A percentile compares a stretch with the other conserved stretches of the same genome.
phyloP scores from a whole-genome alignment of 2,329 filamentous ascomycete species.

The Endoconidiophora laricicola region DNA sequence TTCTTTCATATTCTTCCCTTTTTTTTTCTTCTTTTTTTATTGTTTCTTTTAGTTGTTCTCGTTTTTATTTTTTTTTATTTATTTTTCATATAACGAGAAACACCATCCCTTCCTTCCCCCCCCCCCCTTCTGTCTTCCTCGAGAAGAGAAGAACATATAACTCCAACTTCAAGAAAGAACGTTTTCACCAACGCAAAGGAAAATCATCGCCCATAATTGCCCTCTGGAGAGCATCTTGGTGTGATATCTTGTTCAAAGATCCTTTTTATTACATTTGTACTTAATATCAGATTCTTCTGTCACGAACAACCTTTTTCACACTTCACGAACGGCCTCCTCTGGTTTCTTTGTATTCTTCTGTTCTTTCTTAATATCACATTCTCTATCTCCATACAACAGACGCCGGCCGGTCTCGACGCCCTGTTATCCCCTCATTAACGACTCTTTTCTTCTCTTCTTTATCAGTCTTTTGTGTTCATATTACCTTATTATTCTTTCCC shows the following conservation, averaged over 20 bases:
- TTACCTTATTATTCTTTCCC: conserved; percentile 2
- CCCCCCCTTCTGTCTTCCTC: not conserved
- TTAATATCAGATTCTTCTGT: not conserved
- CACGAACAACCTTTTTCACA: not conserved
- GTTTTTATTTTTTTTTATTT: not conserved
- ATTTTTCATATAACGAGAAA: not conserved
- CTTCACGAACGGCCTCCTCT: not conserved
- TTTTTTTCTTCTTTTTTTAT: conserved; percentile 6
- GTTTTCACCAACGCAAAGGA: not conserved
- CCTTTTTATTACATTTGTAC: not conserved
- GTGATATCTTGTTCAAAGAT: not conserved
- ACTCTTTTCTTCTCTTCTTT: not conserved
- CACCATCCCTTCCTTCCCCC: no score
- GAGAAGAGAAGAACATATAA: not conserved
- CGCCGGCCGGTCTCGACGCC: conserved; percentile 5
- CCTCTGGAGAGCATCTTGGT: no score
- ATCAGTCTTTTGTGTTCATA: not conserved
- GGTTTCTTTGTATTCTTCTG: not conserved
- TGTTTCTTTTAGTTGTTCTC: not conserved
- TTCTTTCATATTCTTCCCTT: conserved; percentile 3
- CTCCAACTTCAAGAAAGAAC: no score
- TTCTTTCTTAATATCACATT: conserved; percentile 2
- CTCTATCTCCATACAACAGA: conserved; percentile 3
- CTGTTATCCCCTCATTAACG: not conserved
- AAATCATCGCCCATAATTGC: not conserved